These are phyloP conservation scores for Penicillium sp. DNA, from an alignment of 2,329 filamentous ascomycete genomes.

Conservation along the genomic window DNA sequence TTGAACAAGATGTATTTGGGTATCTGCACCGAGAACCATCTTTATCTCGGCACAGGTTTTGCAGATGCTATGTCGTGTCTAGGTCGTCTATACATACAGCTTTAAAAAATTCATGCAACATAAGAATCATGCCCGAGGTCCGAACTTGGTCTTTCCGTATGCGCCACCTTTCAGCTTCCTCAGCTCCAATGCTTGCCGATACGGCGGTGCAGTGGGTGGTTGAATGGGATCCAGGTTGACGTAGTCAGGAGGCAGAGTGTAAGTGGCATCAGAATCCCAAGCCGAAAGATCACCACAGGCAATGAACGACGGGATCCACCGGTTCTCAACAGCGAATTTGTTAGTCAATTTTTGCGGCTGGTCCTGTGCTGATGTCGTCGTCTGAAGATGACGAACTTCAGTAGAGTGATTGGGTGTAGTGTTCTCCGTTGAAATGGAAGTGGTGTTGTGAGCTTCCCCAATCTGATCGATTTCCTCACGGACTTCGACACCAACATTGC, in stretches of 20 bases:
- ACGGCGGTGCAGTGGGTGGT: conserved; percentile 92
- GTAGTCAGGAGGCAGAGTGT: conserved; percentile 82
- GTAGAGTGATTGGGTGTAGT: conserved; percentile 21
- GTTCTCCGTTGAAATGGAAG: conserved; percentile 3
- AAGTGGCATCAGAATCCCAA: conserved; percentile 95
- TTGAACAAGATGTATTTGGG: conserved; percentile 14
- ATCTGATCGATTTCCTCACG: conserved; percentile 46
- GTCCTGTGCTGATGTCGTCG: conserved; percentile 27
- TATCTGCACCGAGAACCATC: conserved; percentile 12
- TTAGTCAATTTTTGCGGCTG: conserved; percentile 22
- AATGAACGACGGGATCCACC: conserved; percentile 94
- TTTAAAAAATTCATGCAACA: conserved; percentile 9
- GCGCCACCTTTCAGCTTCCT: conserved; percentile 74
- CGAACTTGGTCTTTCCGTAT: conserved; percentile 68
- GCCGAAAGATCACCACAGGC: conserved; percentile 95
- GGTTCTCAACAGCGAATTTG: conserved; percentile 47
- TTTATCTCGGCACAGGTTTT: conserved; percentile 4
- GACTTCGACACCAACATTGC: conserved; percentile 39
- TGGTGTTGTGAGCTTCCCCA: conserved; percentile 11
- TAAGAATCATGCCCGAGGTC: conserved; percentile 24
- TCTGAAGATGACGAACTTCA: conserved; percentile 43
- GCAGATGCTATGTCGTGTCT: conserved; percentile 11
- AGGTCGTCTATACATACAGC: conserved; percentile 16
- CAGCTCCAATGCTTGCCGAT: conserved; percentile 86
- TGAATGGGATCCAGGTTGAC: conserved; percentile 89